Evolutionary conservation across 1,139 yeast species (phyloP).

Genomic region (Debaryomyces robertsiae): DNA sequence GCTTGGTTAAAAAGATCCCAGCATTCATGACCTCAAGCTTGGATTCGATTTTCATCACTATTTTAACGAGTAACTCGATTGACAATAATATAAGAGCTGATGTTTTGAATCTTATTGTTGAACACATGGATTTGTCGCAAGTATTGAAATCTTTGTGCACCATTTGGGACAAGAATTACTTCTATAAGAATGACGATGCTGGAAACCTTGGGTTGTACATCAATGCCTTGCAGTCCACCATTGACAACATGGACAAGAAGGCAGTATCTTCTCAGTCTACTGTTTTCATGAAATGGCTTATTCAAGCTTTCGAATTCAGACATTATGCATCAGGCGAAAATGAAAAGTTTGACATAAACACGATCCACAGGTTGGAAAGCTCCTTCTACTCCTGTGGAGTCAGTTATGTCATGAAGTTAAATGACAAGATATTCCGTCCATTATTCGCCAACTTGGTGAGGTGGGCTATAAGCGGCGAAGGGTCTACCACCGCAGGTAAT

Average conservation of each 20-base stretch:
- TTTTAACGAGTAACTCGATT: constrained; percentile 60
- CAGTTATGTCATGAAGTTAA: constrained; percentile 80
- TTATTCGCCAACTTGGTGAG: constrained; percentile 83
- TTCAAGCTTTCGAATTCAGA: constrained; percentile 72
- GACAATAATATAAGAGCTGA: constrained; percentile 63
- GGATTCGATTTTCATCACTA: constrained; percentile 57
- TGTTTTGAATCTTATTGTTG: constrained; percentile 64
- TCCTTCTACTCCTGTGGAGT: constrained; percentile 75
- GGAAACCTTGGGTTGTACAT: constrained; percentile 73
- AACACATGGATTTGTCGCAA: constrained; percentile 66
- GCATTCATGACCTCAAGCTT: constrained; percentile 77
- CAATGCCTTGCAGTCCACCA: constrained; percentile 62
- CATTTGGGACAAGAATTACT: constrained; percentile 53
- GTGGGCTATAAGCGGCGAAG: constrained; percentile 91
- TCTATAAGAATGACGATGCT: constrained; percentile 41
- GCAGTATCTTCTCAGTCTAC: constrained; percentile 71
- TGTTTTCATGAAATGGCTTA: constrained; percentile 68
- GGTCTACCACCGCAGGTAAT: constrained; percentile 47
- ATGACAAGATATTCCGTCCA: constrained; percentile 93
- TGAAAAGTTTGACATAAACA: constrained; percentile 62
- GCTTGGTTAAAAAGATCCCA: constrained; percentile 82
- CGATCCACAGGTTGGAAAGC: constrained; percentile 79
- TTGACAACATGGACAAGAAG: constrained; percentile 72
- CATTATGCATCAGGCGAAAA: constrained; percentile 39
- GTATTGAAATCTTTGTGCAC: constrained; percentile 63